phyloP scores from a whole-genome alignment of 1,139 yeast genomes.

The Lodderomyces beijingensis region DNA sequence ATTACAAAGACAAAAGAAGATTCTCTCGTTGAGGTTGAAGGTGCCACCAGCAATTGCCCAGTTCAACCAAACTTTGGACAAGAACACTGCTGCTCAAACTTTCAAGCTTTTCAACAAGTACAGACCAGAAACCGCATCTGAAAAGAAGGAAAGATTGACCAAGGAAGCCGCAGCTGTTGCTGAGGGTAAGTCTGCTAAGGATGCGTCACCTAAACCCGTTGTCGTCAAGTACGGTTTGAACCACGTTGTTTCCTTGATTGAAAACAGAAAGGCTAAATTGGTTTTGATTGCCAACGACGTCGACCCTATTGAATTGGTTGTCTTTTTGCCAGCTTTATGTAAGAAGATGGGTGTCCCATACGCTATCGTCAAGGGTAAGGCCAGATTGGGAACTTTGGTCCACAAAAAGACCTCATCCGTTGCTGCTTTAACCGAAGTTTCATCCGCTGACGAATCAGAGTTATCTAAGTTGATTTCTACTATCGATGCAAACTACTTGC shows the following conservation, averaged over 20 bases:
- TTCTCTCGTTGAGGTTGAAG: slow-evolving; percentile 89
- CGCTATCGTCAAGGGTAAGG: slow-evolving; percentile 98
- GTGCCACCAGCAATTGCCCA: slow-evolving; percentile 98
- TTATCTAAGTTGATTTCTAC: slow-evolving; percentile 89
- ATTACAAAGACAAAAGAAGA: slow-evolving; percentile 89
- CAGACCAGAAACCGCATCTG: slow-evolving; percentile 96
- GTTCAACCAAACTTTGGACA: slow-evolving; percentile 92
- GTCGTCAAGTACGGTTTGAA: slow-evolving; percentile 96
- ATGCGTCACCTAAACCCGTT: slow-evolving; percentile 92
- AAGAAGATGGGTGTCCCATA: slow-evolving; percentile 99
- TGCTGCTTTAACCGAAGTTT: slow-evolving; percentile 94
- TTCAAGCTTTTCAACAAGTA: slow-evolving; percentile 96
- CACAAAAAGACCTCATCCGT: slow-evolving; percentile 97
- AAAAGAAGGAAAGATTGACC: slow-evolving; percentile 98
- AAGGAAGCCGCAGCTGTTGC: slow-evolving; percentile 99
- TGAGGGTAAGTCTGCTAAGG: slow-evolving; percentile 94
- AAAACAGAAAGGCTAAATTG: slow-evolving; percentile 96
- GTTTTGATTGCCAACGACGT: slow-evolving; percentile 97
- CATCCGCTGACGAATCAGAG: slow-evolving; percentile 90
- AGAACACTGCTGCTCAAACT: slow-evolving; percentile 96
- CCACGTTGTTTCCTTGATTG: slow-evolving; percentile 95
- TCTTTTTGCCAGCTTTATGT: slow-evolving; percentile 96
- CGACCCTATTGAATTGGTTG: slow-evolving; percentile 96
- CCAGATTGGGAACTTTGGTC: slow-evolving; percentile 95
- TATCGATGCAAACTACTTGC: slow-evolving; percentile 85